Evolutionary conservation across 2,329 filamentous ascomycete species (phyloP).

Genomic region (Xylariaceae sp.): DNA sequence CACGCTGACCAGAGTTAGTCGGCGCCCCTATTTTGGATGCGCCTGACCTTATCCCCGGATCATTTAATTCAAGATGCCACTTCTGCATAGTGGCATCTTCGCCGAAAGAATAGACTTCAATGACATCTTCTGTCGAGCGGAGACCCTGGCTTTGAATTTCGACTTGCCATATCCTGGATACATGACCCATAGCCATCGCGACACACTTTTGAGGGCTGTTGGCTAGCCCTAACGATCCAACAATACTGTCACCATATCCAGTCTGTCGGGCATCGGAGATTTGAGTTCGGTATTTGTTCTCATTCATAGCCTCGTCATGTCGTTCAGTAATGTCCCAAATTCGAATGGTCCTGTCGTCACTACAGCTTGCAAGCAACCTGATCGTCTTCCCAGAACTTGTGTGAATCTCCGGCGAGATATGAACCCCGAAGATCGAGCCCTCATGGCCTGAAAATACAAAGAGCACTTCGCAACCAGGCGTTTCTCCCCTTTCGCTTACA

Average conservation of each 20-base stretch:
- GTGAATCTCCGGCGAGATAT: conserved; percentile 67
- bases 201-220: conserved; percentile 53
- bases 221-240: conserved; percentile 34
- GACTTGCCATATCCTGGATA: conserved; percentile 88
- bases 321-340: conserved; percentile 81
- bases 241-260: conserved; percentile 61
- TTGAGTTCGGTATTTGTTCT: conserved; percentile 35
- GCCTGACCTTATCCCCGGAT: background rate
- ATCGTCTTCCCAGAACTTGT: conserved; percentile 46
- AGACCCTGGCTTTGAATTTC: conserved; percentile 56
- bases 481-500: background rate
- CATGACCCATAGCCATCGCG: conserved; percentile 82
- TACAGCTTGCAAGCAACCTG: conserved; percentile 86
- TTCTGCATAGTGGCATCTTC: conserved; percentile 80
- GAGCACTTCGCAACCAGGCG: conserved; percentile 49
- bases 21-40: background rate
- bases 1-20: background rate
- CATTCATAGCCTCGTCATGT: conserved; percentile 37
- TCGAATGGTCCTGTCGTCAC: conserved; percentile 88
- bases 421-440: conserved; percentile 90
- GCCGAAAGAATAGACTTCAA: conserved; percentile 76
- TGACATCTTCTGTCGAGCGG: conserved; percentile 22
- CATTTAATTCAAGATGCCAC: conserved; percentile 65
- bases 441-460: conserved; percentile 74
- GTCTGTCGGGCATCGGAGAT: conserved; percentile 58